Evolutionary conservation across 2,329 filamentous ascomycete species (phyloP).

Genomic region (Fusarium sp.): DNA sequence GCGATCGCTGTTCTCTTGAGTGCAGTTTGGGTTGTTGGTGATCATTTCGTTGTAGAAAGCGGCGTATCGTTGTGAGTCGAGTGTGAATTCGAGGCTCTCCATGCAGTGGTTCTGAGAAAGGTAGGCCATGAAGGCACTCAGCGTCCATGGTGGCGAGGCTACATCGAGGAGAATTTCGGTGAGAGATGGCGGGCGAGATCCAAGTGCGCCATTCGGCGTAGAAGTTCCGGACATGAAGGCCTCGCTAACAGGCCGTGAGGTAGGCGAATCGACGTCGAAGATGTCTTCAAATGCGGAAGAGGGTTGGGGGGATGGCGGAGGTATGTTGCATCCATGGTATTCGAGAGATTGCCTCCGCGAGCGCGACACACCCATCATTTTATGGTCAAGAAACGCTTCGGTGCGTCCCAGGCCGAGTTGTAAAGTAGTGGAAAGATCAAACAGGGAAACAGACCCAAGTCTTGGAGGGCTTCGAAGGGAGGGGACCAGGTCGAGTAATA

Average conservation of each 20-base stretch:
- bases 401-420: conserved; percentile 39
- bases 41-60: conserved; percentile 65
- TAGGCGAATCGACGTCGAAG: conserved; percentile 57
- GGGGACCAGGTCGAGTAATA: conserved; percentile 44
- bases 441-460: conserved; percentile 18
- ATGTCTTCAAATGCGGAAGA: conserved; percentile 62
- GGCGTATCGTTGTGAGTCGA: conserved; percentile 90
- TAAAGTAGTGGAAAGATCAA: conserved; percentile 26
- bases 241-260: conserved; percentile 65
- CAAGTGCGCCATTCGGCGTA: conserved; percentile 52
- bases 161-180: conserved; percentile 89
- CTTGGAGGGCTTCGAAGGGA: conserved; percentile 33
- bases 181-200: conserved; percentile 72
- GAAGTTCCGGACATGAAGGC: conserved; percentile 60
- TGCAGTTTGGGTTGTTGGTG: conserved; percentile 54
- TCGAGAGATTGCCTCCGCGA: conserved; percentile 60
- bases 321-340: conserved; percentile 58
- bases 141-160: conserved; percentile 88
- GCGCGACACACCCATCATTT: conserved; percentile 62
- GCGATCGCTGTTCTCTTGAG: conserved; percentile 68
- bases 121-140: conserved; percentile 95
- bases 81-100: conserved; percentile 95
- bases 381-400: conserved; percentile 31
- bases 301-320: conserved; percentile 60
- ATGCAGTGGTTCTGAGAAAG: conserved; percentile 97